Evolutionary conservation across 441 rosid species (phyloP), one percentile per base, ranked within the genome.

Genomic region (Adansonia rubrostipa): DNA sequence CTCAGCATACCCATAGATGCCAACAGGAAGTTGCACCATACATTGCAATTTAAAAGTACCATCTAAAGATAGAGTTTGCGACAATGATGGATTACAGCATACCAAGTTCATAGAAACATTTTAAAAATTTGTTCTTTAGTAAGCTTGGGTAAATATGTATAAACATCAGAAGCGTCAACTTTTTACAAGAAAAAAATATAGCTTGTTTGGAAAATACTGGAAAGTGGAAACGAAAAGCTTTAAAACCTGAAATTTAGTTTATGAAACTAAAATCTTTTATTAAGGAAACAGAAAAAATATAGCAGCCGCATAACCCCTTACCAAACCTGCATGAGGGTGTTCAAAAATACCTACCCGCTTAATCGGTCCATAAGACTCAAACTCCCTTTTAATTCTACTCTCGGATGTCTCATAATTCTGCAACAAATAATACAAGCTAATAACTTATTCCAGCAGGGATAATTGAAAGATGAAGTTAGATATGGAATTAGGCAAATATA

Each of bases 331-430:
- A 80, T 66, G 82, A 85, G 86, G 83, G 79, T 80, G 82, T 85
- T 82, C 85, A 87, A 82, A 86, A 79, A 83, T 88, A 92, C 99
- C 94, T 92, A 95, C 98, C 99, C 93, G 92, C 82, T 95, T 95
- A 82, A 95, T 90, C 71, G 99, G 98, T 71, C 99, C 99, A 87
- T 90, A 95, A 61, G 98, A 90, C 82, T 95, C 99, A 87, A 93
- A 90, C 92, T 95, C 99, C 92, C 98, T 92, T 91, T 93, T 95
- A 83, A 93, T 85, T 86, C 86, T 93, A 91, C 93, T 93, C 89
- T 95, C 97, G 1, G 92, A 79, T 60, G 98, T 92, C 91, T 95
- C 99, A 66, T 95, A 95, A 83, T 87, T 95, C 98, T 95, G 96
- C 89, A 88, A 28, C 65, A 76, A 60, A 82, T 54, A 82, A 76